Base-by-base conservation (phyloP, 768 basidiomycete species). In the Lentinula detonsa region DNA sequence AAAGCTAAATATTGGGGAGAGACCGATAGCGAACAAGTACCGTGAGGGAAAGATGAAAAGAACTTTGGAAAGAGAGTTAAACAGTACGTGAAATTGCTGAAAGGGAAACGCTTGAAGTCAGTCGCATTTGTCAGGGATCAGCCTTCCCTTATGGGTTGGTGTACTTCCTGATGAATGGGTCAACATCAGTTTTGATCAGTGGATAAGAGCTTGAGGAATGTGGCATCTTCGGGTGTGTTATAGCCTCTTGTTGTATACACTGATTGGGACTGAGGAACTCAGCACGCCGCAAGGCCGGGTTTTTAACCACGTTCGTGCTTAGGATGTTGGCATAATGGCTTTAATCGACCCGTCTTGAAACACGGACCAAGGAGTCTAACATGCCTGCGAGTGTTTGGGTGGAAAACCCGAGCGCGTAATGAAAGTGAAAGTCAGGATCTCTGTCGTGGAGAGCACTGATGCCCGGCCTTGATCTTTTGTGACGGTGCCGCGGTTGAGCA, bases 341-440 rank as follows among this genome's bases (percentile, higher is more conserved):
- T 85, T 85, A 82, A 86, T 78, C 82, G 82, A 85, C 84, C 85
- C 83, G 84, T 87, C 85, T 86, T 87, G 85, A 86, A 86, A 87
- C 85, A 86, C 83, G 84, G 86, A 87, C 86, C 84, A 87, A 88
- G 86, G 85, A 88, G 86, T 87, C 85, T 85, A 88, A 86, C 87
- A 85, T 85, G 81, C 83, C 75, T 82, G 85, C 85, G 82, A 88
- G 86, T 88, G 79, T 86, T 85, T 79, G 84, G 84, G 84, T 83
- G 82, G 75, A 74, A 85, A 86, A 86, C 84, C 78, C 81, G 73
- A 74, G 77, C 74, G 83, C 81, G 80, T 67, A 86, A 85, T 81
- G 81, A 86, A 86, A 86, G 84, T 85, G 81, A 85, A 81, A 79
- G 82, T 75, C 74, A 81, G 78, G 81, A 81, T 72, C 81, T 73